Conservation (phyloP, 176 grass and related monocot species). For the Hordeum marinum region DNA sequence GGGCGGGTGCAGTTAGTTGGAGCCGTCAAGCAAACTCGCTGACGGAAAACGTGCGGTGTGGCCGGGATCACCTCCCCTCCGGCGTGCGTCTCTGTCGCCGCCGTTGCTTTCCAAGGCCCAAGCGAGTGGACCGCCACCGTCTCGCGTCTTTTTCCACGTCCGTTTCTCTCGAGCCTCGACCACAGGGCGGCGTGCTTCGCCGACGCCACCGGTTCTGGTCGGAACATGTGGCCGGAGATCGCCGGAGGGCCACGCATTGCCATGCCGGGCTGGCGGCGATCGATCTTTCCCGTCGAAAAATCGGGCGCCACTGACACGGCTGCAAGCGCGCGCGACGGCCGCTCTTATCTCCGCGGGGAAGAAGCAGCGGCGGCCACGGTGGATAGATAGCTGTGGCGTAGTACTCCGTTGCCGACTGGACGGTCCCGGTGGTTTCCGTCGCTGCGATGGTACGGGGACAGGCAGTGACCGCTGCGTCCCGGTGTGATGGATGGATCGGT, state of each 20-base stretch:
- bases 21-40: not conserved
- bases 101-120: constrained; percentile 4
- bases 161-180: not conserved
- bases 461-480: not conserved
- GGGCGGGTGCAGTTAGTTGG: not conserved
- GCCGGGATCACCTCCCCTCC: not conserved
- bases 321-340: no score
- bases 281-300: not conserved
- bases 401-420: not conserved
- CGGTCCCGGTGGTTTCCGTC: not conserved
- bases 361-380: not conserved
- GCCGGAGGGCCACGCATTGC: not conserved
- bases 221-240: not conserved
- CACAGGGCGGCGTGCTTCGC: not conserved
- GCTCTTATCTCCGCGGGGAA: not conserved
- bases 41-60: constrained; percentile 1
- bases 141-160: not conserved
- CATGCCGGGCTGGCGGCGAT: not conserved
- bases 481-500: not conserved
- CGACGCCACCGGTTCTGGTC: not conserved
- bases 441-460: not conserved
- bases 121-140: not conserved
- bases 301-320: not conserved
- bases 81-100: constrained; percentile 2
- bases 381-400: not conserved